Conservation (phyloP, 495 filamentous ascomycete species). For the Trichoderma erinaceum region DNA sequence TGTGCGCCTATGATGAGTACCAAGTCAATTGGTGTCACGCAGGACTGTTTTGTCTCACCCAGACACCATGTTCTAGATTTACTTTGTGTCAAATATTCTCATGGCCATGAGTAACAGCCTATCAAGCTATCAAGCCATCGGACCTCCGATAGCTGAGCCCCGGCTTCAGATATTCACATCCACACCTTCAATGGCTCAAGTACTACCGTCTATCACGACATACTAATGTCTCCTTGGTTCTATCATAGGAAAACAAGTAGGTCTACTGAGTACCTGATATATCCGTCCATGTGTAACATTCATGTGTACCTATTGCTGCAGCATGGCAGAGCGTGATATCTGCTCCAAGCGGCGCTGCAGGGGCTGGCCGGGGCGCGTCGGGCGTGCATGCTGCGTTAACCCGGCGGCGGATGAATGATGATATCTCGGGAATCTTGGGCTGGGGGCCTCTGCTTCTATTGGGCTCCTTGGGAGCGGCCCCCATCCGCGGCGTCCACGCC, state of each 20-base stretch:
- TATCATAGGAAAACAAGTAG: too few species aligned
- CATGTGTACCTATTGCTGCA: background rate
- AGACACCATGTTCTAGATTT: background rate
- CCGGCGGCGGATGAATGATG: background rate
- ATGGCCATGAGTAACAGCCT: background rate
- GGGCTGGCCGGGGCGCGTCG: background rate
- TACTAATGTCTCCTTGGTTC: too few species aligned
- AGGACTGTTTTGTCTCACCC: background rate
- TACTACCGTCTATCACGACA: background rate
- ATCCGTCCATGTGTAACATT: background rate
- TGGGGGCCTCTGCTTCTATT: background rate
- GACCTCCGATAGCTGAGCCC: background rate
- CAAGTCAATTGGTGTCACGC: background rate
- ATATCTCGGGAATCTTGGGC: background rate
- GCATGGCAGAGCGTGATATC: constrained; percentile 7
- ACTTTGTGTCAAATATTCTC: background rate
- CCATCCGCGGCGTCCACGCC: background rate
- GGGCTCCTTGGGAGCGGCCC: background rate
- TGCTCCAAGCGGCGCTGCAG: constrained; percentile 7
- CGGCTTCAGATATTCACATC: too few species aligned
- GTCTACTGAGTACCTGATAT: too few species aligned
- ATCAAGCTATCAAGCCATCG: background rate
- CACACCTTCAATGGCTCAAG: background rate
- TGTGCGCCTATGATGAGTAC: background rate
- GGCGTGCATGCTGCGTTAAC: background rate